Conservation (phyloP, 352 stramenopile genomes). For the Globisporangium polare region DNA sequence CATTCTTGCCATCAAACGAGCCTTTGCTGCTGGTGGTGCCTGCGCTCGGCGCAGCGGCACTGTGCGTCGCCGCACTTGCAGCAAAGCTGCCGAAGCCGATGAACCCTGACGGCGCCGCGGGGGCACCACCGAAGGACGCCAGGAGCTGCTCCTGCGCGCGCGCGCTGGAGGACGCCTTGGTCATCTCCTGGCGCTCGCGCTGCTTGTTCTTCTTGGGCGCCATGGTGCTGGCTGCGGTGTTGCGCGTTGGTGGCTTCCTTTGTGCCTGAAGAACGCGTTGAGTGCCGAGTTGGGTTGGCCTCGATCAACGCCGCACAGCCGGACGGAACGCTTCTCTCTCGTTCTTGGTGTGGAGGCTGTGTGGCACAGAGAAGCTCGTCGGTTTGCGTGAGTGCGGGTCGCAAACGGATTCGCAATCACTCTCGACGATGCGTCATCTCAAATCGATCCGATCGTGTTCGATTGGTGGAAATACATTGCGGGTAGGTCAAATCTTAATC, state of each 20-base stretch:
- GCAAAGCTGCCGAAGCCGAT: slow-evolving; percentile 76
- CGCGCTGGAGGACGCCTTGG: slow-evolving; percentile 69
- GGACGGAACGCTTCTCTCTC: slow-evolving; percentile 8
- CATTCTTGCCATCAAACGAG: slow-evolving; percentile 1
- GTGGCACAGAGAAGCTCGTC: slow-evolving; percentile 7
- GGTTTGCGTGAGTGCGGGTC: slow-evolving; percentile 7
- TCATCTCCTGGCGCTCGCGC: slow-evolving; percentile 84
- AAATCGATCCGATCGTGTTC: background rate
- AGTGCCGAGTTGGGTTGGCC: background rate
- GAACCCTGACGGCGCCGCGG: slow-evolving; percentile 32
- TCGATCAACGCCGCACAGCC: background rate
- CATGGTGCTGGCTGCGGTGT: slow-evolving; percentile 13
- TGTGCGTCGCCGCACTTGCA: slow-evolving; percentile 16
- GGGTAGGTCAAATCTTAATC: background rate
- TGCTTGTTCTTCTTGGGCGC: slow-evolving; percentile 84
- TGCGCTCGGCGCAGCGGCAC: slow-evolving; percentile 11
- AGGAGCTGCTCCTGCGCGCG: slow-evolving; percentile 67
- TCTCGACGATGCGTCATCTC: background rate
- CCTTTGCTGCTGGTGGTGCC: slow-evolving; percentile 9
- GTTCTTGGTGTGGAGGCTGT: slow-evolving; percentile 9
- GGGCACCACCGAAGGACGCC: slow-evolving; percentile 20
- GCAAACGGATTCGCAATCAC: background rate
- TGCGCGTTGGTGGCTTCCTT: background rate
- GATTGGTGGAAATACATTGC: background rate
- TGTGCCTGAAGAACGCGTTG: background rate